Base-by-base conservation (phyloP, 73 alveolate species). In the Symbiodinium natans region DNA sequence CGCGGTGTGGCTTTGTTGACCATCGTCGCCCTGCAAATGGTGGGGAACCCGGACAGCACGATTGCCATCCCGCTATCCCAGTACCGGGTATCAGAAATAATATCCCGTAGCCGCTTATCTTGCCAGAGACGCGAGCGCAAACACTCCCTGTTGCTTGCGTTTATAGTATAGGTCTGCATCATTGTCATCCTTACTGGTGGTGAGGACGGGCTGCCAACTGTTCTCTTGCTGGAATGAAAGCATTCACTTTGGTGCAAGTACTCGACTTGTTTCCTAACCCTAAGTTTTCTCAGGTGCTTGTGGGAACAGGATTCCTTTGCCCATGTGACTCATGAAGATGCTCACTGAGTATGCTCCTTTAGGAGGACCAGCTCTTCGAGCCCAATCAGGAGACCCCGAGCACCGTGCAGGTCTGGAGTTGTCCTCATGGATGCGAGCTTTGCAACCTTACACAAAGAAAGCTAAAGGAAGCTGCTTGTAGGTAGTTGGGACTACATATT, bases 171-270 rank as follows among this genome's bases (percentile, higher is more conserved):
- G 95, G 95, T 89, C 23, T 89, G 95, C 86, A 89, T 89, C 95
- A 89, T 89, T 46, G 86, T 89, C 48, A 68, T 89, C 95, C 48
- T 89, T 73, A 89, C 95, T 7, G 95, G 95, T 68, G 95, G 95
- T 27, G 95, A 89, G 95, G 94, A 46, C 36, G 31, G 48, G 33
- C 48, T 33, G n/a, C 86, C 33, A n/a, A n/a, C n/a, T n/a, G n/a
- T n/a, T n/a, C n/a, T n/a, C n/a, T n/a, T n/a, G n/a, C n/a, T n/a
- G n/a, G n/a, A n/a, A n/a, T n/a, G n/a, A n/a, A n/a, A n/a, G n/a
- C n/a, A n/a, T n/a, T n/a, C n/a, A n/a, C n/a, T n/a, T n/a, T n/a
- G n/a, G n/a, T n/a, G n/a, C n/a, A n/a, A n/a, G 80, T 63, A 25
- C 19, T 25, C 10, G 31, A 21, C 6, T 56, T 56, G 74, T 23